Base-by-base conservation (phyloP, 2,329 filamentous ascomycete genomes). In the Onygenales sp. region DNA sequence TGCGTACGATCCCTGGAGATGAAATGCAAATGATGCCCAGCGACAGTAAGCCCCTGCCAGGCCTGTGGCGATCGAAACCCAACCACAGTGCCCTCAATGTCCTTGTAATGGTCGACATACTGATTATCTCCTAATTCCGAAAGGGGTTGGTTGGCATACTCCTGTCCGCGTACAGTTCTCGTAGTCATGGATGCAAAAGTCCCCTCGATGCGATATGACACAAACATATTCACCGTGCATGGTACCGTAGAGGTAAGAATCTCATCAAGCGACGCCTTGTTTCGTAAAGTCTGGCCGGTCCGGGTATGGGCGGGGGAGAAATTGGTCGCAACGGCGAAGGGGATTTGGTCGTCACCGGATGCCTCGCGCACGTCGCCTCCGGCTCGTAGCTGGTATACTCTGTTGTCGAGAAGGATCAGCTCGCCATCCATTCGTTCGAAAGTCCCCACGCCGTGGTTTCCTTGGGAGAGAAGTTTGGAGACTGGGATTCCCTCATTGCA, bases 391-490 rank as follows among this genome's bases (percentile, higher is more conserved):
- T 75, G 71, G 58, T 75, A 74, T 21, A 70, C 64, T 33, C 60
- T 65, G 53, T 63, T 66, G 54, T 75, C 70, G 7, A 75, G 60
- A 39, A 74, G 63, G n/a, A 75, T 53, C 10, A 75, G 62, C 55
- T 75, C 73, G 50, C 73, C 73, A 56, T 75, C 64, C 63, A 75
- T 72, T 36, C 62, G 61, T 1, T 65, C 61, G 56, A 74, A 77
- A 36, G 74, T 74, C 54, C 76, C 76, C 8, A 79, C 69, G 54
- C 76, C 76, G 66, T 77, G 69, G 59, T 75, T 76, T 50, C 76
- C 76, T 59, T 75, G 70, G 42, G 66, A 62, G 11, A 71, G 63
- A 54, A 78, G 70, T 60, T 75, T 69, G 42, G 73, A 68, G 47
- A 72, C 75, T 50, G 72, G 63, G 54, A 77, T 76, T 38, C 75